These are phyloP conservation scores for Sequoia sempervirens DNA, from an alignment of 75 land plant species.

Conservation along the genomic window DNA sequence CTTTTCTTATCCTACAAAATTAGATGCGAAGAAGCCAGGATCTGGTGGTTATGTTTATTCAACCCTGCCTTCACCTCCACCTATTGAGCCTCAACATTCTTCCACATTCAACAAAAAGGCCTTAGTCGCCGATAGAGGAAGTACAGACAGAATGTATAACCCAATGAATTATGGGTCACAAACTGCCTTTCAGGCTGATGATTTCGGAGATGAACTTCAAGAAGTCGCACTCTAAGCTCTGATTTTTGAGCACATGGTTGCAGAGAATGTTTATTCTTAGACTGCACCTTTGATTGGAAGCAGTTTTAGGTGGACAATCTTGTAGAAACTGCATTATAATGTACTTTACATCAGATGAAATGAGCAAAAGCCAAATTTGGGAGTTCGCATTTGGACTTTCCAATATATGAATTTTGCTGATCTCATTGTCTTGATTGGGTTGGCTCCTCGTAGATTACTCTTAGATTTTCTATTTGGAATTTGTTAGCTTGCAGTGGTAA, in stretches of 20 bases:
- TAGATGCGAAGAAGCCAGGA: constrained; percentile 6
- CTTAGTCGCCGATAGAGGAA: neutral
- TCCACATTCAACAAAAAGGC: neutral
- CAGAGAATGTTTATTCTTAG: constrained; percentile 9
- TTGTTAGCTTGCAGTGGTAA: constrained; percentile 3
- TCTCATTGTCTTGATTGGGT: constrained; percentile 1
- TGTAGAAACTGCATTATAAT: constrained; percentile 2
- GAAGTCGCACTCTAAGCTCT: constrained; percentile 59
- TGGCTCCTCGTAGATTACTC: neutral
- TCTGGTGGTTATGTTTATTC: constrained; percentile 11
- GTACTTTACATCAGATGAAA: constrained; percentile 12
- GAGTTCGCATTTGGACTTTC: constrained; percentile 9
- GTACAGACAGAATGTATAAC: neutral
- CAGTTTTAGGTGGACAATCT: constrained; percentile 5
- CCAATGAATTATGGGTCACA: neutral
- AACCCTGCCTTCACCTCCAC: constrained; percentile 25
- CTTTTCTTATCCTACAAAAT: neutral
- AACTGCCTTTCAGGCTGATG: constrained; percentile 16
- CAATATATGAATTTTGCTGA: neutral
- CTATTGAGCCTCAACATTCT: constrained; percentile 14
- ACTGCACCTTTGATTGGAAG: constrained; percentile 3
- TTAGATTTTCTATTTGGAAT: constrained; percentile 2
- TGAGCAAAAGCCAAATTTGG: constrained; percentile 9
- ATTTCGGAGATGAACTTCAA: constrained; percentile 52
- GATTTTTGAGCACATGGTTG: neutral